A percentile compares a stretch with the other conserved stretches of the same genome.
These are phyloP conservation scores for Albatrellus ellisii DNA, from an alignment of 768 basidiomycete species.

Conservation along the genomic window DNA sequence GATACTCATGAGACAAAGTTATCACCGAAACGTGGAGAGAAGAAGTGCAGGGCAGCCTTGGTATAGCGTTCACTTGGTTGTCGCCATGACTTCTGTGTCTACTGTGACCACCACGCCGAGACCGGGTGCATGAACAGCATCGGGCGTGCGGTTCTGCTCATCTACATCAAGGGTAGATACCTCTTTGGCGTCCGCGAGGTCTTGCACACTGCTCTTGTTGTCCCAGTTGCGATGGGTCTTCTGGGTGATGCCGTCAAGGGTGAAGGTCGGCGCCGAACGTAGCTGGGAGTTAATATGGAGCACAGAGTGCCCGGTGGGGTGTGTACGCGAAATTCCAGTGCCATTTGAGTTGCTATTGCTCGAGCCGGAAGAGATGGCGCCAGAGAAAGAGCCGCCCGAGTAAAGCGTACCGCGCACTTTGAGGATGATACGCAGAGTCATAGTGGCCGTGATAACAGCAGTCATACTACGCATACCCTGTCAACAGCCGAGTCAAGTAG, in stretches of 20 bases:
- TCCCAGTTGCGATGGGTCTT: conserved; percentile 8
- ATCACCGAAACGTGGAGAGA: too few relatives aligned
- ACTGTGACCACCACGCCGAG: conserved; percentile 12
- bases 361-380: conserved; percentile 20
- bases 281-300: conserved; percentile 10
- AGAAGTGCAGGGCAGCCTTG: too few relatives aligned
- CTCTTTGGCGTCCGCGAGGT: conserved; percentile 4
- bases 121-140: too few relatives aligned
- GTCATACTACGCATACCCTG: conserved; percentile 46
- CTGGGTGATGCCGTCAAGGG: conserved; percentile 19
- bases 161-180: conserved; percentile 11
- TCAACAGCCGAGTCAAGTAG: background rate
- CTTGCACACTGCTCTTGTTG: conserved; percentile 4
- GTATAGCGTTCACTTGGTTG: too few relatives aligned
- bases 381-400: conserved; percentile 58
- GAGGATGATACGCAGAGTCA: conserved; percentile 81
- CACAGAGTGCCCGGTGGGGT: conserved; percentile 13
- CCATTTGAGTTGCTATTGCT: conserved; percentile 28
- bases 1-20: too few relatives aligned
- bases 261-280: conserved; percentile 17
- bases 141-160: conserved; percentile 10
- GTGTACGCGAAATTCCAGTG: conserved; percentile 33
- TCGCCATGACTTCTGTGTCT: conserved; percentile 10
- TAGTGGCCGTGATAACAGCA: conserved; percentile 76
- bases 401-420: conserved; percentile 66